Evolutionary conservation across 495 filamentous ascomycete species (phyloP).

Genomic region (Neurospora sublineolata): DNA sequence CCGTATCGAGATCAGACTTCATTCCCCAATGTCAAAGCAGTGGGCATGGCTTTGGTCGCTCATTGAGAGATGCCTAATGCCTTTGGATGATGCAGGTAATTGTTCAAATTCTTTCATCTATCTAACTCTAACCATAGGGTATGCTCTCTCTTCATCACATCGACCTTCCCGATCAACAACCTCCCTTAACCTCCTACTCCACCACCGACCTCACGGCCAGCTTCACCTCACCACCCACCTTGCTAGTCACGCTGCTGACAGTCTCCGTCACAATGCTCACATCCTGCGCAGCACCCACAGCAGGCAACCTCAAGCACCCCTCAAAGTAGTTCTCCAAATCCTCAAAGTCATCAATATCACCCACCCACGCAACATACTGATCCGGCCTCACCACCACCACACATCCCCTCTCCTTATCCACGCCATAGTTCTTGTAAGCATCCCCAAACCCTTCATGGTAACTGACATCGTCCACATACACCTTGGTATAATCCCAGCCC

Average conservation of each 20-base stretch:
- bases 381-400: conserved; percentile 48
- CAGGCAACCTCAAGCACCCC: conserved; percentile 18
- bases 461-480: conserved; percentile 52
- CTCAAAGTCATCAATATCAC: conserved; percentile 41
- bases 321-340: conserved; percentile 29
- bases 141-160: background rate
- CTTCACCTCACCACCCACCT: background rate
- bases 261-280: background rate
- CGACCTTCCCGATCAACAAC: background rate
- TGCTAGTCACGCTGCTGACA: background rate
- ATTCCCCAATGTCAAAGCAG: background rate
- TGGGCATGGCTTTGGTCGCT: no score
- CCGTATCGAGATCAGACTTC: background rate
- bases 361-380: conserved; percentile 50
- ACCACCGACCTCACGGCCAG: background rate
- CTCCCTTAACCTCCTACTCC: background rate
- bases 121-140: background rate
- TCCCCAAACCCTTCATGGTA: conserved; percentile 50
- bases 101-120: background rate
- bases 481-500: conserved; percentile 55
- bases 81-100: background rate
- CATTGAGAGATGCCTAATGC: background rate
- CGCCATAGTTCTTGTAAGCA: conserved; percentile 52
- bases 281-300: background rate
- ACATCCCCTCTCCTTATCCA: conserved; percentile 47